Evolutionary conservation across 1,284 basidiomycete genomes (phyloP), one percentile per base, ranked within the genome.

Genomic region (Irpex sp.): DNA sequence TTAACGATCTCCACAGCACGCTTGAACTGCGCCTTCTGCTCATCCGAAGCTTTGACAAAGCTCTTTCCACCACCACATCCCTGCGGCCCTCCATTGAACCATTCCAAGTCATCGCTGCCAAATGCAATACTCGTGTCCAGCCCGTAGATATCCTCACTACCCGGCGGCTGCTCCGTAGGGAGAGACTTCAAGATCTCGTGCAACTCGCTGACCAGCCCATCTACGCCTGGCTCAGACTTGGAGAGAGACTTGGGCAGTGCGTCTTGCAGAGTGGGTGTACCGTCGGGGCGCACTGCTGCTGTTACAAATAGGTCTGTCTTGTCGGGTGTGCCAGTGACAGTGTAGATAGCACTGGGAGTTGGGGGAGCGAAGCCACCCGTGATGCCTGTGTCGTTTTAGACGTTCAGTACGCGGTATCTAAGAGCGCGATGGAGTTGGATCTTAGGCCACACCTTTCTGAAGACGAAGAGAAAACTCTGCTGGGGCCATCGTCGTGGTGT

Each of bases 361-460:
- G 90, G 85, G 0, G 89, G 88, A 15, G 84, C 86, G 70, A 92
- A 90, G 51, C 91, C 91, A 51, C 90, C 90, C 9, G 78, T 75
- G 71, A 92, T 92, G 64, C 90, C 90, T 91, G 70, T 4, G 47
- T 17, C 31, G n/a, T 34, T 34, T 34, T 34, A 34, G 31, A 34
- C 31, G 34, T 48, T 17, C 19, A 31, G 37, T n/a, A 52, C 31
- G 31, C 31, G 6, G 31, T 34, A 34, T 34, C 31, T 34, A 6
- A 34, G 31, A 34, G 31, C n/a, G 49, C 19, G 49, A 26, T 38
- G 37, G 37, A 44, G 19, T 13, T 31, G 47, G 47, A 17, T 8
- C 21, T 26, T 34, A 51, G 31, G 61, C n/a, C 62, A 37, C 61
- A 76, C 76, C 76, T 65, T 73, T 72, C 64, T 78, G 76, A 40